Evolutionary conservation across 2,329 filamentous ascomycete species (phyloP).

Genomic region (Ophiostoma pallidulum): DNA sequence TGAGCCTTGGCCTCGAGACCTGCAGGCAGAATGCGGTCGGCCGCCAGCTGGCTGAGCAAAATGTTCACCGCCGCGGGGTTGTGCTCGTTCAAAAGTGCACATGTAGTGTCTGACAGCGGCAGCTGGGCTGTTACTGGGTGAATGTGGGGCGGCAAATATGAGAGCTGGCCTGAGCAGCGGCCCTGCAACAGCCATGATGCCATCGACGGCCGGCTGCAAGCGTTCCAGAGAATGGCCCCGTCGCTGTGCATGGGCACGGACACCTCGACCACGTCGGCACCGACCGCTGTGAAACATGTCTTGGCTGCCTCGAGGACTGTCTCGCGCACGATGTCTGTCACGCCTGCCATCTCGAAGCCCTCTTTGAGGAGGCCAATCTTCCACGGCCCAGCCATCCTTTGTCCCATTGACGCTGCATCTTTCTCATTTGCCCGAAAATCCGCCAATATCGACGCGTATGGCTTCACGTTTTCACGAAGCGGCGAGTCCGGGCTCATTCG

Average conservation of each 20-base stretch:
- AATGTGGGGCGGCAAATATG: slow-evolving; percentile 24
- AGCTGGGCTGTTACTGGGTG: slow-evolving; percentile 22
- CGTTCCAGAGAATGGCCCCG: slow-evolving; percentile 40
- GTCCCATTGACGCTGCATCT: too few relatives aligned
- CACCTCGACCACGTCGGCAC: slow-evolving; percentile 34
- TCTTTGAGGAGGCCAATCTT: slow-evolving; percentile 37
- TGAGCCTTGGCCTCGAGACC: slow-evolving; percentile 35
- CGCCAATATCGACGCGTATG: slow-evolving; percentile 24
- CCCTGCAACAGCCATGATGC: slow-evolving; percentile 22
- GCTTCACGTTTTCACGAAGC: slow-evolving; percentile 23
- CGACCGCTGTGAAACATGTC: slow-evolving; percentile 28
- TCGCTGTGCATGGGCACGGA: slow-evolving; percentile 38
- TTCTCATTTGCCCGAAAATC: slow-evolving; percentile 11
- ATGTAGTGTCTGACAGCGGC: slow-evolving; percentile 29
- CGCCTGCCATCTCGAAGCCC: slow-evolving; percentile 28
- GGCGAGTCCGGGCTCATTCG: slow-evolving; percentile 33
- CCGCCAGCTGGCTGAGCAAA: slow-evolving; percentile 28
- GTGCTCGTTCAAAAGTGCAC: slow-evolving; percentile 29
- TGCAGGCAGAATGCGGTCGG: slow-evolving; percentile 18
- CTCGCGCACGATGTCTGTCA: slow-evolving; percentile 28
- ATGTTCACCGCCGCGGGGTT: slow-evolving; percentile 38
- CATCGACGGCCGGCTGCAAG: slow-evolving; percentile 26
- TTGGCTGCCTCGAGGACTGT: slow-evolving; percentile 27
- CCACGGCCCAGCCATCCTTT: slow-evolving; percentile 24
- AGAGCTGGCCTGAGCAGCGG: slow-evolving; percentile 24